These are phyloP conservation scores for Aspergillus conjunctus DNA, from an alignment of 495 filamentous ascomycete genomes.

Conservation along the genomic window DNA sequence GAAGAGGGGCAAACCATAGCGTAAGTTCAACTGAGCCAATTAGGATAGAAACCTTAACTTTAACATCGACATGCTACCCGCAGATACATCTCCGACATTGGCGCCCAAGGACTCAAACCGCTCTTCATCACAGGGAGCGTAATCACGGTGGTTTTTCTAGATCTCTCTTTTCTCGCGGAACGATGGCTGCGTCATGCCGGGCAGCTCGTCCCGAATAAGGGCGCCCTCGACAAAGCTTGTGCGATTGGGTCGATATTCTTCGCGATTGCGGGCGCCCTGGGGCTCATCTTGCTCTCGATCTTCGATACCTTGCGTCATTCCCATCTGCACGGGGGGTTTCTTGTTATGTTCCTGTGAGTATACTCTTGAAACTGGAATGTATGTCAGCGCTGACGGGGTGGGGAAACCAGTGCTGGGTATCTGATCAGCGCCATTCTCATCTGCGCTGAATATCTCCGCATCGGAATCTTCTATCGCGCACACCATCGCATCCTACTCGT, in stretches of 20 bases:
- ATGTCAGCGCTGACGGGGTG: no score
- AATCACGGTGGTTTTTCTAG: constrained; percentile 81
- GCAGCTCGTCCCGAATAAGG: constrained; percentile 70
- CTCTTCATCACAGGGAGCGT: constrained; percentile 82
- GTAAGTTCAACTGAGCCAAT: constrained; percentile 45
- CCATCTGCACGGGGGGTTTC: constrained; percentile 70
- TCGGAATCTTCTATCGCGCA: constrained; percentile 72
- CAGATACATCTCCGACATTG: constrained; percentile 77
- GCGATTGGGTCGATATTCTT: constrained; percentile 69
- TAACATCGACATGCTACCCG: no score
- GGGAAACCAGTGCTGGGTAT: constrained; percentile 48
- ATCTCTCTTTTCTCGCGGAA: constrained; percentile 79
- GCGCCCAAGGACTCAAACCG: constrained; percentile 72
- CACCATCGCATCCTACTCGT: constrained; percentile 69
- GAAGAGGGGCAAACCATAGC: constrained; percentile 66
- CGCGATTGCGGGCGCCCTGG: constrained; percentile 72
- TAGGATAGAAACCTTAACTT: no score
- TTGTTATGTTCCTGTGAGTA: constrained; percentile 78
- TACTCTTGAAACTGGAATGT: no score
- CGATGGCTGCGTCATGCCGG: constrained; percentile 79
- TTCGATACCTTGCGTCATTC: constrained; percentile 77
- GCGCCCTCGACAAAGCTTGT: constrained; percentile 66
- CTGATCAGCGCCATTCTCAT: constrained; percentile 80
- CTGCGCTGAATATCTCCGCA: constrained; percentile 82
- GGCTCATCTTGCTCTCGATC: constrained; percentile 77